Base-by-base conservation (phyloP, 2,329 filamentous ascomycete genomes). In the Alternaria gaisen region DNA sequence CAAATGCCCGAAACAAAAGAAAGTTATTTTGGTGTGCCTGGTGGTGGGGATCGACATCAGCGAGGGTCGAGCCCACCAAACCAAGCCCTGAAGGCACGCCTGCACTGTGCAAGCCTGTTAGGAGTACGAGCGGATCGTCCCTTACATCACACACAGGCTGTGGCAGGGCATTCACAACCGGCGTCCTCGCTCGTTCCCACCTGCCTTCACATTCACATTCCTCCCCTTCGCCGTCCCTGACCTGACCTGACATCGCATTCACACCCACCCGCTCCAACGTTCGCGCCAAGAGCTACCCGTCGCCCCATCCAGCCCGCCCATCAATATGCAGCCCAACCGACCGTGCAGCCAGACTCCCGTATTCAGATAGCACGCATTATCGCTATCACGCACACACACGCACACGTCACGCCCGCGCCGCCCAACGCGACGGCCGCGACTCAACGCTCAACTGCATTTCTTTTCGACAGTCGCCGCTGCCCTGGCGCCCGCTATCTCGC, bases 1-100 rank as follows among this genome's bases (percentile, higher is more conserved):
- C 40, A 42, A 42, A 42, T 42, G 40, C 40, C 66, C 63, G 63
- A 66, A 46, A 54, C 64, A 66, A 58, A 61, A 67, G 53, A 51
- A 57, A 58, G 61, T 65, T 68, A 68, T 68, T 70, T 68, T 68
- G 62, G 64, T 47, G 51, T 60, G 62, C 56, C 62, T 58, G 60
- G 63, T 64, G 61, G 65, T 59, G 60, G 64, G 42, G 58, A 60
- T 55, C 59, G 52, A 56, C 64, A 62, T 58, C 57, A 58, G 56
- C 59, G 56, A 58, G 56, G 63, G 64, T 63, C 60, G 60, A 67
- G 56, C 42, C 55, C 34, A 44, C 30, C 36, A 58, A 55, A 44
- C 30, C 36, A 58, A 55, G 43, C 40, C 51, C 48, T 55, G 46
- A 11, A 34, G 46, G 30, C 46, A 20, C 12, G 40, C 11, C 20